phyloP scores from a whole-genome alignment of 2,329 filamentous ascomycete species.

The Fusarium nisikadoi region DNA sequence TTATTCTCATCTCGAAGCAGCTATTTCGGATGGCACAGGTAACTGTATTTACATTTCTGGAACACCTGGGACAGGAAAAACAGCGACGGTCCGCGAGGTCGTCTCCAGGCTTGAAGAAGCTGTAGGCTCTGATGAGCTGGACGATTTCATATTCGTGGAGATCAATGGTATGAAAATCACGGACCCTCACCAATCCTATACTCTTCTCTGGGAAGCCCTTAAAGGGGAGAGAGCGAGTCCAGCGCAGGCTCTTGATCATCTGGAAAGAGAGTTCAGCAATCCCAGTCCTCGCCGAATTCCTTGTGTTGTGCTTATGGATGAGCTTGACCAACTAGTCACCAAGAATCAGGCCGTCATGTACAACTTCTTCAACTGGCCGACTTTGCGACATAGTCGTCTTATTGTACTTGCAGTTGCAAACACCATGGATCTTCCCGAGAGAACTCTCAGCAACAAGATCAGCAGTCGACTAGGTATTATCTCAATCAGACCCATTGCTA shows the following conservation, averaged over 20 bases:
- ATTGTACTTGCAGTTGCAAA: conserved; percentile 98
- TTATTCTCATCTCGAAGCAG: conserved; percentile 91
- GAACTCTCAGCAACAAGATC: conserved; percentile 98
- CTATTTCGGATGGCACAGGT: conserved; percentile 91
- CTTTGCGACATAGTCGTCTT: conserved; percentile 86
- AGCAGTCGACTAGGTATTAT: conserved; percentile 79
- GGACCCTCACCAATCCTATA: conserved; percentile 96
- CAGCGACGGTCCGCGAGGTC: conserved; percentile 95
- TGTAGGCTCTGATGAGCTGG: conserved; percentile 88
- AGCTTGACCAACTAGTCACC: conserved; percentile 96
- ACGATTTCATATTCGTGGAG: conserved; percentile 99
- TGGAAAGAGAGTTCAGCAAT: conserved; percentile 92
- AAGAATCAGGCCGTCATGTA: conserved; percentile 99
- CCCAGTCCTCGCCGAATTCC: conserved; percentile 91
- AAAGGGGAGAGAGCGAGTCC: conserved; percentile 93
- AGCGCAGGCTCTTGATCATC: conserved; percentile 86
- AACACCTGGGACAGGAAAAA: conserved; percentile 98
- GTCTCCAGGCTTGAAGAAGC: conserved; percentile 89
- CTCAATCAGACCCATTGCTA: not conserved
- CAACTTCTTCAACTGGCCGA: conserved; percentile 99
- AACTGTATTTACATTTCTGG: conserved; percentile 99
- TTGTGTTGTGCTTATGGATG: conserved; percentile 98
- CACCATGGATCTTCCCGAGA: conserved; percentile 97
- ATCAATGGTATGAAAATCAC: conserved; percentile 99
- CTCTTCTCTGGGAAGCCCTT: conserved; percentile 93